phyloP scores from a whole-genome alignment of 1,139 yeast species.

The Hemisphaericaspora lyxosophila region DNA sequence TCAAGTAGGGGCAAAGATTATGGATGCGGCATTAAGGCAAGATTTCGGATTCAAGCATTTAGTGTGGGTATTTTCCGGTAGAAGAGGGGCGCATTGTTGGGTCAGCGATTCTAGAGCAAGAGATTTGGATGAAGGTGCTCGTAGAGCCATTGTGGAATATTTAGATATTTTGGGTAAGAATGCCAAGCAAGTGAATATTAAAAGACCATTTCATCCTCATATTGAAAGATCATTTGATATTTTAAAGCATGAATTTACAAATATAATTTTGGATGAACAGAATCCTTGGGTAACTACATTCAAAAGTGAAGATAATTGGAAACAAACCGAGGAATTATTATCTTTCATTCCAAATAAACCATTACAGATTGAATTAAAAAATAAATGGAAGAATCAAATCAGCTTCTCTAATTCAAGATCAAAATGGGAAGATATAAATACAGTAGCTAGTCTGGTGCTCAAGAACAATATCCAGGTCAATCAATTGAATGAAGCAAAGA shows the following conservation, averaged over 20 bases:
- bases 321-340: constrained; percentile 54
- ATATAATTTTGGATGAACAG: constrained; percentile 72
- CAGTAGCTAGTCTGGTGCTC: constrained; percentile 48
- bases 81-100: constrained; percentile 99
- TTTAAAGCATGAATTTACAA: constrained; percentile 61
- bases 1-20: constrained; percentile 76
- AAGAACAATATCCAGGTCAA: constrained; percentile 40
- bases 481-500: constrained; percentile 69
- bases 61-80: constrained; percentile 96
- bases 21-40: constrained; percentile 69
- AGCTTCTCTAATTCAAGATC: constrained; percentile 34
- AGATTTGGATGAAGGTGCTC: constrained; percentile 62
- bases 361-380: constrained; percentile 52
- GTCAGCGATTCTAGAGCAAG: constrained; percentile 85
- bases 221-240: constrained; percentile 71
- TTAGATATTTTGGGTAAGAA: constrained; percentile 65
- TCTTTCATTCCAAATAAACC: constrained; percentile 59
- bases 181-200: constrained; percentile 47
- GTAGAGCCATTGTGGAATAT: constrained; percentile 81
- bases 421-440: constrained; percentile 85
- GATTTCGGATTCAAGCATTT: constrained; percentile 89
- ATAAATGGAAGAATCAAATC: constrained; percentile 42
- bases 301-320: constrained; percentile 29
- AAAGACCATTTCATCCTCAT: constrained; percentile 90
- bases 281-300: constrained; percentile 64